Base-by-base conservation (phyloP, 495 filamentous ascomycete species). In the Hypoxylon rickii region DNA sequence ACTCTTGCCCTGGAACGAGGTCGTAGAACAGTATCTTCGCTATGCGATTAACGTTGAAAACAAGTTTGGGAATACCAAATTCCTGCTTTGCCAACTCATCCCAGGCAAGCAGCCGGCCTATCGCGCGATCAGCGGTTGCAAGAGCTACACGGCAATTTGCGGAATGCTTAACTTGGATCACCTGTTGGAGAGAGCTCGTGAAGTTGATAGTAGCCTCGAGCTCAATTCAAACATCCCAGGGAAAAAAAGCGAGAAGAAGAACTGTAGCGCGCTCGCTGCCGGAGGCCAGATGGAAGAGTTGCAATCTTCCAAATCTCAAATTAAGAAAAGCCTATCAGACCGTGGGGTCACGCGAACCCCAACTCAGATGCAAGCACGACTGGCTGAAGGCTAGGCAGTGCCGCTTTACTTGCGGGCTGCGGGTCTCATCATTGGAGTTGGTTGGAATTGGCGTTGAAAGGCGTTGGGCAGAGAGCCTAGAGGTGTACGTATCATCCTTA, bases 41-140 rank as follows among this genome's bases (percentile, higher is more conserved):
- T 80, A 75, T 17, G 82, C 85, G 15, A 71, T 97, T 50, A 84
- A 87, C 45, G 82, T 87, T 32, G 86, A 93, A 65, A 97, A 97
- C 66, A 86, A 87, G 49, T 86, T 88, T 58, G 84, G 87, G 29
- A 98, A 97, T 72, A 96, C 92, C 5, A 97, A 97, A 66, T 97
- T 86, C 65, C 73, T 90, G 16, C 80, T 97, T n/a, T 79, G 79
- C 21, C 89, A 95, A 62, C 74, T 97, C 61, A 82, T 97, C 21
- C 88, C 91, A 0, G 90, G 93, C 3, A 96, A 94, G 72, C 66
- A 79, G 41, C 69, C 79, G 26, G 71, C 70, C 0, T 88, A 84
- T 70, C 73, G 72, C 37, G 50, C 71, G 11, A 72, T 93, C 29
- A 79, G 76, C 41, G 40, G 54, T 12, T 78, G 76, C 43, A 89